Evolutionary conservation across 1,139 yeast genomes (phyloP).

Genomic region (Yamadazyma atmosphaerica): DNA sequence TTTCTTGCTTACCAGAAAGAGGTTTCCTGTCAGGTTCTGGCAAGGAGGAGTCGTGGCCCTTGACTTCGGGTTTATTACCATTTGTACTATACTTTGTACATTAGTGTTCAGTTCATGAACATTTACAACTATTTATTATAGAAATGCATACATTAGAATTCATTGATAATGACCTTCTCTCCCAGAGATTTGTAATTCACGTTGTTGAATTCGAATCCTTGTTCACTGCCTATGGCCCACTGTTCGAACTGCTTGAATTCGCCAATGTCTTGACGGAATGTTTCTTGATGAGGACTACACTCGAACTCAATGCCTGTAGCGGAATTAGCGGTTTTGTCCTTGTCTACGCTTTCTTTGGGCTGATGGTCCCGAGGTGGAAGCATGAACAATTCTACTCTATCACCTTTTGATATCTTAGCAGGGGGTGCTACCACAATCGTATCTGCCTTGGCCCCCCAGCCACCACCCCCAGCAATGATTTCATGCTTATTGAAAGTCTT

Average conservation of each 20-base stretch:
- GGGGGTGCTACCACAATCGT: conserved; percentile 61
- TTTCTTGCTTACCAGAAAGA: conserved; percentile 12
- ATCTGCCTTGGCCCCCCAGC: conserved; percentile 64
- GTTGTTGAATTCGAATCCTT: conserved; percentile 41
- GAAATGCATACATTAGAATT: too few relatives aligned
- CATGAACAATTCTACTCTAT: conserved; percentile 49
- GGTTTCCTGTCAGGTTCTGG: conserved; percentile 11
- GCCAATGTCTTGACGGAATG: conserved; percentile 17
- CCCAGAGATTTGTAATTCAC: conserved; percentile 46
- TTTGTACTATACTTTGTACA: conserved; percentile 2
- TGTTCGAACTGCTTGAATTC: conserved; percentile 19
- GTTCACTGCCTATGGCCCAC: conserved; percentile 50
- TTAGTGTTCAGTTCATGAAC: conserved; percentile 3
- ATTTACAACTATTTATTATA: conserved; percentile 1
- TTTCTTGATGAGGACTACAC: conserved; percentile 33
- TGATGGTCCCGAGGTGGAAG: conserved; percentile 38
- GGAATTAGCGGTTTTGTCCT: too few relatives aligned
- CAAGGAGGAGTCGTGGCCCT: conserved; percentile 12
- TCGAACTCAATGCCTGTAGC: conserved; percentile 26
- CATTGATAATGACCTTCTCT: conserved; percentile 21
- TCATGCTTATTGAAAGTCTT: conserved; percentile 29
- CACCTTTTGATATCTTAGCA: conserved; percentile 46
- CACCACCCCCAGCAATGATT: conserved; percentile 67
- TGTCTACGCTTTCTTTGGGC: too few relatives aligned
- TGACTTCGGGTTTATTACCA: conserved; percentile 13